Conservation (phyloP, 495 filamentous ascomycete species). For the Aspergillus sparsus region DNA sequence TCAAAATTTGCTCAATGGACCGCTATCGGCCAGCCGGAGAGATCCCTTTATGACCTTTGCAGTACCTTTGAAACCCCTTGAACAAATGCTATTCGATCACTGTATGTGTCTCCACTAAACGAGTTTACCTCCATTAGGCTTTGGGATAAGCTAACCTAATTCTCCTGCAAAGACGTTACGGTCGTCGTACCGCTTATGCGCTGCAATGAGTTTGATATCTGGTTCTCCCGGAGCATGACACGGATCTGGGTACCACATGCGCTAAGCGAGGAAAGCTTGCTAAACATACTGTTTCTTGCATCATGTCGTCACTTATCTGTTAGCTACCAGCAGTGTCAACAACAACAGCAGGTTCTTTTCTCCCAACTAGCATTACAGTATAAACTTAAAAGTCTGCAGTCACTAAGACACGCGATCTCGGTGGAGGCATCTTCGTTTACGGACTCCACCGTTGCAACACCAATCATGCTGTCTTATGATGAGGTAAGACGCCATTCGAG, state of each 20-base stretch:
- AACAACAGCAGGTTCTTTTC: not conserved
- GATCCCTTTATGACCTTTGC: slow-evolving; percentile 9
- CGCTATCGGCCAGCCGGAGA: not conserved
- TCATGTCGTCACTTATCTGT: not conserved
- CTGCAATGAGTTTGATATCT: slow-evolving; percentile 15
- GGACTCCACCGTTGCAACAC: slow-evolving; percentile 26
- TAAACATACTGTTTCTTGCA: slow-evolving; percentile 7
- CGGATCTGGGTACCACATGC: slow-evolving; percentile 2
- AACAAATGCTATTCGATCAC: slow-evolving; percentile 15
- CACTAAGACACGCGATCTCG: slow-evolving; percentile 1
- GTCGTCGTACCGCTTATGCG: slow-evolving; percentile 26
- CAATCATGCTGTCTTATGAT: slow-evolving; percentile 31
- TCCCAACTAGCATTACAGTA: slow-evolving; percentile 9
- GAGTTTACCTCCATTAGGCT: not conserved
- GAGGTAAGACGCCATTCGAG: slow-evolving; percentile 15
- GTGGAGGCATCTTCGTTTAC: slow-evolving; percentile 17
- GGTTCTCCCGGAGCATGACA: slow-evolving; percentile 19
- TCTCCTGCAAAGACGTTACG: slow-evolving; percentile 12
- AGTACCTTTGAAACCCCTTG: not conserved
- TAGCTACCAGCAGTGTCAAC: not conserved
- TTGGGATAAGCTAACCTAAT: not conserved
- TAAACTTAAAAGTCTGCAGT: slow-evolving; percentile 5
- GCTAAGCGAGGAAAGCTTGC: not conserved
- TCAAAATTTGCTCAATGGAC: not conserved
- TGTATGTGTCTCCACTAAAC: not conserved